Conservation (phyloP, 2,329 filamentous ascomycete genomes). For the Metarhizium humberi region DNA sequence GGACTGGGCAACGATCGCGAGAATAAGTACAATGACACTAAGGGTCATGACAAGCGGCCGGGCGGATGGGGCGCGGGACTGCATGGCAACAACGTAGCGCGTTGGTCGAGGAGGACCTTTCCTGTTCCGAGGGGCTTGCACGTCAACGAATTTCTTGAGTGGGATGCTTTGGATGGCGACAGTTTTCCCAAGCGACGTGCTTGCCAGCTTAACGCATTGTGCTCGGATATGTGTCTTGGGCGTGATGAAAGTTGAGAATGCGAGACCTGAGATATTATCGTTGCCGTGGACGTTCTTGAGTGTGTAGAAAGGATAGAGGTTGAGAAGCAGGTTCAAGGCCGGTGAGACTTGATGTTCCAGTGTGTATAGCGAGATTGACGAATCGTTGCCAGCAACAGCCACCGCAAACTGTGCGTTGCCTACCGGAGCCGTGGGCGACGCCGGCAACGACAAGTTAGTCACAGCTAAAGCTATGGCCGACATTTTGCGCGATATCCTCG, state of each 20-base stretch:
- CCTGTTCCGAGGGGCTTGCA: constrained; percentile 20
- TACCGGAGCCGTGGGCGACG: constrained; percentile 38
- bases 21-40: constrained; percentile 46
- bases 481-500: constrained; percentile 55
- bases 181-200: constrained; percentile 70
- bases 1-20: constrained; percentile 54
- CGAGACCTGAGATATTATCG: constrained; percentile 48
- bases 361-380: constrained; percentile 68
- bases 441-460: constrained; percentile 52
- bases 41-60: constrained; percentile 42
- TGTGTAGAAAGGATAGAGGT: constrained; percentile 43
- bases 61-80: constrained; percentile 43
- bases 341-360: constrained; percentile 54
- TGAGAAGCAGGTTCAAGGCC: constrained; percentile 38
- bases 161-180: constrained; percentile 73
- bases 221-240: constrained; percentile 34
- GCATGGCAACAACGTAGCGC: constrained; percentile 61
- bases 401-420: constrained; percentile 69
- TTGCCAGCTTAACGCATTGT: constrained; percentile 60
- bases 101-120: constrained; percentile 36
- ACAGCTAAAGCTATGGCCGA: constrained; percentile 73
- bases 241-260: constrained; percentile 47
- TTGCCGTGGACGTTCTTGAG: constrained; percentile 44
- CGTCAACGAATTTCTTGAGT: constrained; percentile 39
- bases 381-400: constrained; percentile 71